Evolutionary conservation across 257 asterid genomes (phyloP), one percentile per base, ranked within the genome.

Genomic region (Jacaranda mimosifolia): DNA sequence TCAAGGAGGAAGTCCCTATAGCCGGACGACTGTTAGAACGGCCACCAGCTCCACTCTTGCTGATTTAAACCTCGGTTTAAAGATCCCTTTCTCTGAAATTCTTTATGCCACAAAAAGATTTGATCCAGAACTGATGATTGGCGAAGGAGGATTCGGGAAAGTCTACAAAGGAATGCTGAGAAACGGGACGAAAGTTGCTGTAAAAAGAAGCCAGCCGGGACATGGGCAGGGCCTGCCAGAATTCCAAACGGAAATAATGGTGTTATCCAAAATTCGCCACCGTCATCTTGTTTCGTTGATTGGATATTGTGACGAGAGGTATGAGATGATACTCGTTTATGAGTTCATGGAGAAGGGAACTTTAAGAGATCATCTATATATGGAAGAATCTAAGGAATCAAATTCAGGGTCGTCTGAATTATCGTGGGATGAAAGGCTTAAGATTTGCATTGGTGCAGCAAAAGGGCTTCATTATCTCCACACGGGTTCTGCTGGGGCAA

Each of bases 91-190:
- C 6, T 40, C 45, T 0, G 82, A 78, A 45, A 79, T 86, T 56
- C 77, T 86, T 36, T 45, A 26, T 11, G 87, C 89, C 7, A 85
- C 89, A 0, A 85, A 80, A 3, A 64, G 65, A 6, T 85, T 85
- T 14, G 73, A 79, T 46, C 62, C 70, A 1, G 60, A 62, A 7
- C 21, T 78, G 60, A 70, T 82, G 59, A 75, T 85, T 13, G 89
- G 89, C 17, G 76, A 77, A 7, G 89, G 89, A 5, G 89, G 89
- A 12, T 85, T 85, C 43, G 89, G 89, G 57, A 85, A 83, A 68
- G 89, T 85, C 48, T 85, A 85, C 77, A 74, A 81, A 53, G 89
- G 86, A 60, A 75, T 57, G 49, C 72, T 83, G 5, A 45, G 73
- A 42, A 63, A 64, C 67, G 87, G 87, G 2, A 79, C 76, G 17